Base-by-base conservation (phyloP, 1,139 yeast genomes). In the Suhomyces coccinellae region DNA sequence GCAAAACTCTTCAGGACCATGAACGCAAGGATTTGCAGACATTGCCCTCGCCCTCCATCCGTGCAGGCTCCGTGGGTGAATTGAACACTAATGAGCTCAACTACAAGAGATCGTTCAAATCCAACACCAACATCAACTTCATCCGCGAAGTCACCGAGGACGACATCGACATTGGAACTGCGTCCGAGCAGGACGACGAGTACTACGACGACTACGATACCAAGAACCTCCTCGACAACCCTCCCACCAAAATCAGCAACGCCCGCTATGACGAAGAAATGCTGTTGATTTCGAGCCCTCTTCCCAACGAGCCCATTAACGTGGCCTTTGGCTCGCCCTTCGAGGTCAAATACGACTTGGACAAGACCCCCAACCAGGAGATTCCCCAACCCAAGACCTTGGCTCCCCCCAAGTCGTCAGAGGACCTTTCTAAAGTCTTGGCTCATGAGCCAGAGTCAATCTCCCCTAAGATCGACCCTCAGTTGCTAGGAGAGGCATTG, bases 401-500 rank as follows among this genome's bases (percentile, higher is more conserved):
- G 28, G 43, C 30, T 16, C 36, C 39, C 2, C 45, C 41, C 0
- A 30, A 43, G 15, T 46, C 49, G 14, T 39, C 49, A 3, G 41
- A 38, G 15, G 45, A 45, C 15, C 44, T 46, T 29, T 48, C 47
- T 4, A 48, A 41, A 9, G 34, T 43, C 20, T 41, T 43, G 11
- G 35, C 30, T 4, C 28, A 29, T 20, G 17, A 16, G 2, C 15
- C 22, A 8, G 30, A 30, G 5, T 15, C 22, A 2, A 22, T 33
- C 9, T 37, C 42, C 1, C 37, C 37, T 11, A 38, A 28, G 14
- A 30, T 6, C 7, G 45, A 41, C 9, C n/a, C 41, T 12, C 38
- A 29, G n/a, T 37, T 45, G 13, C 36, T 68, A 22, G 91, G 93
- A 11, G 91, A 85, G 47, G 79, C 83, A 0, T 65, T 85, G 34